Base-by-base conservation (phyloP, 2,329 filamentous ascomycete genomes). In the Beauveria medogensis region DNA sequence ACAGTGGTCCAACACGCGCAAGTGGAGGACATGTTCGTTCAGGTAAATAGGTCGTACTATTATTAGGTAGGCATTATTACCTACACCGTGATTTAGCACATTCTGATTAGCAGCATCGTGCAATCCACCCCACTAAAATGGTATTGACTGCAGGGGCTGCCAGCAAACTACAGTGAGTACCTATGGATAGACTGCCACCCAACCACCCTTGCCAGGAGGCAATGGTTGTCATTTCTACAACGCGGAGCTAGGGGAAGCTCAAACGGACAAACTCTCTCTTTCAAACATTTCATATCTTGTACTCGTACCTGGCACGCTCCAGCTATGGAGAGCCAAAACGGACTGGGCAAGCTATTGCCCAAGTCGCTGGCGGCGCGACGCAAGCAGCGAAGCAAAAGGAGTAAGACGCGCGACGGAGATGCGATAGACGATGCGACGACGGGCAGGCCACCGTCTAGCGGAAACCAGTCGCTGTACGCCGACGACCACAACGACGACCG, bases 341-440 rank as follows among this genome's bases (percentile, higher is more conserved):
- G 75, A 14, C 71, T 83, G 48, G 76, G 74, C 61, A 84, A 82
- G 71, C 75, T 85, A 34, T 71, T 86, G 41, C 77, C 81, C 56
- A 82, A 80, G 67, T 74, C 77, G 43, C 76, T 85, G 59, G 72
- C 74, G 30, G 74, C 75, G 53, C 81, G 79, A 67, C 78, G 80
- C 52, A 76, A 79, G 53, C 75, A 75, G 61, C 79, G 75, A 71
- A 80, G 76, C 69, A 75, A 54, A 28, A 60, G 79, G 59, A 72
- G 75, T 55, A 69, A 70, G 52, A 77, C 78, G 16, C 64, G 72
- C 71, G 66, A 78, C 72, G 63, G 34, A 34, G 44, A 61, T 20
- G 22, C 59, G 4, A 30, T n/a, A 12, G 40, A 30, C n/a, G 34
- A 60, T 55, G 51, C 22, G 34, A 43, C 58, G 1, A 59, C 65